phyloP scores from a whole-genome alignment of 371 early-diverging fungal genomes.

The Apophysomyces ossiformis region DNA sequence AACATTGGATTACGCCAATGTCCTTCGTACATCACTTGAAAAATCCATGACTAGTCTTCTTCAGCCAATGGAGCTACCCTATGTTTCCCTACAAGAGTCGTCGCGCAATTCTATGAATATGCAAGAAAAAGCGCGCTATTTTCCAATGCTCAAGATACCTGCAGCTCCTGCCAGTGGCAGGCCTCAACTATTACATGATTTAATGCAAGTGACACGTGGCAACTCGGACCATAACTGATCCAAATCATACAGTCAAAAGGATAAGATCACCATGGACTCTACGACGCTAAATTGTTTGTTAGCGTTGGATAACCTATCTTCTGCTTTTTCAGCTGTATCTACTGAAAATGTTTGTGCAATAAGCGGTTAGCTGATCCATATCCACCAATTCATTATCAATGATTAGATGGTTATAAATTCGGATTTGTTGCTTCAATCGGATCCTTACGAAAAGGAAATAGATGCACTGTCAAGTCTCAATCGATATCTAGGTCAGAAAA shows the following conservation, averaged over 20 bases:
- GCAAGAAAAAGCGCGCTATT: conserved; percentile 1
- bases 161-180: background rate
- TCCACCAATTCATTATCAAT: background rate
- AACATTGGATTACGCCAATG: background rate
- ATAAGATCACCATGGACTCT: background rate
- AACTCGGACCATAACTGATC: background rate
- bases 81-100: background rate
- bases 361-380: background rate
- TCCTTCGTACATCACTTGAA: background rate
- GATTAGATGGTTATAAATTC: too few relatives aligned
- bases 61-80: background rate
- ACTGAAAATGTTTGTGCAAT: background rate
- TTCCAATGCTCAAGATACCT: background rate
- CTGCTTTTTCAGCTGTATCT: background rate
- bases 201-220: background rate
- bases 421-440: too few relatives aligned
- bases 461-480: too few relatives aligned
- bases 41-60: background rate
- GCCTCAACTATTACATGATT: background rate
- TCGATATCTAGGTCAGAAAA: too few relatives aligned
- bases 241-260: background rate
- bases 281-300: background rate
- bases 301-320: background rate
- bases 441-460: too few relatives aligned
- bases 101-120: background rate